Conservation (phyloP, 805 yeast species). For the Starmerella ratchasimensis region DNA sequence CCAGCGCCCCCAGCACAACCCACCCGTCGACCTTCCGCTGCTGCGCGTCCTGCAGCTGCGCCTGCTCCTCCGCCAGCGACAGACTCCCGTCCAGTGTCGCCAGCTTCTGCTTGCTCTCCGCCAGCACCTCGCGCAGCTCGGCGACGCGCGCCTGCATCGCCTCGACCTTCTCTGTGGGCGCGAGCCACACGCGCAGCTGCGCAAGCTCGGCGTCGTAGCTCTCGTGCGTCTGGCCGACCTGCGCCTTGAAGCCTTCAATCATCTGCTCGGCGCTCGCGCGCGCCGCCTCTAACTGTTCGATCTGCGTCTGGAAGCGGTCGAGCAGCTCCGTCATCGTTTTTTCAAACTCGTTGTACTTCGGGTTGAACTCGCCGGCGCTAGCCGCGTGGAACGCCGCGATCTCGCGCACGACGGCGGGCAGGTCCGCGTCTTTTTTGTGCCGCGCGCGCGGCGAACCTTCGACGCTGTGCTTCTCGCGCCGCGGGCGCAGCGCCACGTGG, state of each 20-base stretch:
- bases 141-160: constrained; percentile 20
- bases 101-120: constrained; percentile 20
- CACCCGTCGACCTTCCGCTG: background rate
- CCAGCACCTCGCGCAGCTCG: constrained; percentile 18
- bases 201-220: constrained; percentile 19
- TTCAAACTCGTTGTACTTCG: constrained; percentile 25
- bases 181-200: constrained; percentile 19
- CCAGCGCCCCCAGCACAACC: background rate
- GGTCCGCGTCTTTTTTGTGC: background rate
- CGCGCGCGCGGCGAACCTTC: background rate
- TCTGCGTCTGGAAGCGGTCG: constrained; percentile 18
- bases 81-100: constrained; percentile 18
- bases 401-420: constrained; percentile 35
- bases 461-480: background rate
- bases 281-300: constrained; percentile 20
- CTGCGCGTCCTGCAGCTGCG: constrained; percentile 6
- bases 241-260: constrained; percentile 16
- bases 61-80: constrained; percentile 15
- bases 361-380: constrained; percentile 38
- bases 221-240: constrained; percentile 13
- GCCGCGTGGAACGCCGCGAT: constrained; percentile 42
- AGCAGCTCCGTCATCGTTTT: constrained; percentile 13
- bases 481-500: background rate
- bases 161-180: constrained; percentile 19
- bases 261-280: constrained; percentile 15